These are phyloP conservation scores for Pythium myriotylum DNA, from an alignment of 352 stramenopile genomes.

Conservation along the genomic window DNA sequence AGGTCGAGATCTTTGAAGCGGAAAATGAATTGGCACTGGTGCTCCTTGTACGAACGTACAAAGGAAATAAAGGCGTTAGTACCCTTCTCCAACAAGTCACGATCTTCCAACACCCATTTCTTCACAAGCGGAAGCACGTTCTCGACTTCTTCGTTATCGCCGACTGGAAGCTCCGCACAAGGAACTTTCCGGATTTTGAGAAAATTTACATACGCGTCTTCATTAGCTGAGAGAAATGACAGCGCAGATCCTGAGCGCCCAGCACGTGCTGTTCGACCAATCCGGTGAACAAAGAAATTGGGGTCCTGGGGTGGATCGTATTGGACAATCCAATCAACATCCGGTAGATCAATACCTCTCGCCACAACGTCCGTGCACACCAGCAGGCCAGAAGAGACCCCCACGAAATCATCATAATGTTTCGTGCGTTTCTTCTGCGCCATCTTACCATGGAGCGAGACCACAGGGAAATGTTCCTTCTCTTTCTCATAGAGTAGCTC, in stretches of 20 bases:
- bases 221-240: slow-evolving; percentile 95
- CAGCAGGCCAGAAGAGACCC: slow-evolving; percentile 76
- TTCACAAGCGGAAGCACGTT: slow-evolving; percentile 91
- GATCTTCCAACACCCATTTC: slow-evolving; percentile 89
- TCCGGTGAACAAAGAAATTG: slow-evolving; percentile 99
- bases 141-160: slow-evolving; percentile 56
- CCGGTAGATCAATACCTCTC: slow-evolving; percentile 97
- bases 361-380: slow-evolving; percentile 99
- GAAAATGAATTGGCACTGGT: slow-evolving; percentile 99
- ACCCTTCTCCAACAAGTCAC: slow-evolving; percentile 98
- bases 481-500: slow-evolving; percentile 67
- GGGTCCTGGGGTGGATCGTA: slow-evolving; percentile 97
- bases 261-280: slow-evolving; percentile 96
- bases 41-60: slow-evolving; percentile 98
- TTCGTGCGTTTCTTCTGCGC: slow-evolving; percentile 87
- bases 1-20: slow-evolving; percentile 98
- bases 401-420: slow-evolving; percentile 78
- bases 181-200: slow-evolving; percentile 95
- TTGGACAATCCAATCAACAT: slow-evolving; percentile 99
- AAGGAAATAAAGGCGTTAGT: slow-evolving; percentile 99
- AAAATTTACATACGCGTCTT: slow-evolving; percentile 98
- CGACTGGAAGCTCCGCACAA: slow-evolving; percentile 75
- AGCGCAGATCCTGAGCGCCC: slow-evolving; percentile 93
- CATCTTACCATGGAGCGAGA: slow-evolving; percentile 95
- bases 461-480: slow-evolving; percentile 43